Conservation (phyloP, 2,329 filamentous ascomycete genomes). For the Diaporthe sp. region DNA sequence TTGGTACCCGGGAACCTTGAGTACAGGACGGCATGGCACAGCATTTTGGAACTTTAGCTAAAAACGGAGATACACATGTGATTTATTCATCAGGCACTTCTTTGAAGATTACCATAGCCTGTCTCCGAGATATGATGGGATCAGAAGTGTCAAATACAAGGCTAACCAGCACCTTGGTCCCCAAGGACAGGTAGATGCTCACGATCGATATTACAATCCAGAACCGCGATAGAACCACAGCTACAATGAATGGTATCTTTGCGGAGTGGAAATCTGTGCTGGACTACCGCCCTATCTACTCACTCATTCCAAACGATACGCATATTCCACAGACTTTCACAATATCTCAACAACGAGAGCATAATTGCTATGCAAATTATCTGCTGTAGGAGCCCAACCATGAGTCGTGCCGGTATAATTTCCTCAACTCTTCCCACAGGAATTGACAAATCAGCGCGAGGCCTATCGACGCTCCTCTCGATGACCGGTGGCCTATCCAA, state of each 20-base stretch:
- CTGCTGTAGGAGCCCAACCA: neutral
- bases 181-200: neutral
- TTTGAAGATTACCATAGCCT: neutral
- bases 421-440: neutral
- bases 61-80: neutral
- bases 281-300: neutral
- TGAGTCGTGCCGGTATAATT: neutral
- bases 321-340: neutral
- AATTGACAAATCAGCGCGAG: neutral
- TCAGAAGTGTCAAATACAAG: neutral
- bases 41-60: no score
- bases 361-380: neutral
- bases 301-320: neutral
- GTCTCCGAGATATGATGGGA: neutral
- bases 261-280: accelerated
- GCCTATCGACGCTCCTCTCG: neutral
- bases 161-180: neutral
- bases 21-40: neutral
- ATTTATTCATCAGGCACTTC: neutral
- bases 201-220: neutral
- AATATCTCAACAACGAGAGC: no score
- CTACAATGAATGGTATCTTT: no score
- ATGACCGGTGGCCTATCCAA: neutral
- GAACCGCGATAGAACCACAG: no score
- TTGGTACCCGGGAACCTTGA: neutral